Evolutionary conservation across 805 yeast species (phyloP).

Genomic region (Yarrowia osloensis): DNA sequence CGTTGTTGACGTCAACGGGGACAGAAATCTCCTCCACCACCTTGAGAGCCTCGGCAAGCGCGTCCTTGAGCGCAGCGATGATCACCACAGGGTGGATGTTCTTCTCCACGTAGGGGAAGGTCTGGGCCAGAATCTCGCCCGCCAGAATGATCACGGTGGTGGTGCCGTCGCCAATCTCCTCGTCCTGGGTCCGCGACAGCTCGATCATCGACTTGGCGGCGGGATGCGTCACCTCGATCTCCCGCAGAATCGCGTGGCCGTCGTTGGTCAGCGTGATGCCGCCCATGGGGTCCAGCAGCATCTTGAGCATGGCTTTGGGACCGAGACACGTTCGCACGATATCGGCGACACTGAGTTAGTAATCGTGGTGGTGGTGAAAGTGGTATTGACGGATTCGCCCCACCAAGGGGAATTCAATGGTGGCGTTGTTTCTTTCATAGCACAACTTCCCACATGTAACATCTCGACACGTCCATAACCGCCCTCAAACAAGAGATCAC

Average conservation of each 20-base stretch:
- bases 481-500: no score
- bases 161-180: constrained; percentile 98
- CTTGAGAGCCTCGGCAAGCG: constrained; percentile 85
- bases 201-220: constrained; percentile 99
- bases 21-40: constrained; percentile 79
- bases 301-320: constrained; percentile 98
- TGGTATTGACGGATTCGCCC: background rate
- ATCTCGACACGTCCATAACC: no score
- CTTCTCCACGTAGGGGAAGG: constrained; percentile 87
- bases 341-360: constrained; percentile 66
- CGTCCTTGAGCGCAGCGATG: constrained; percentile 89
- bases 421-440: background rate
- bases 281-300: constrained; percentile 91
- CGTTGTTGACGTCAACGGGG: constrained; percentile 82
- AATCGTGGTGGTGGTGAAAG: background rate
- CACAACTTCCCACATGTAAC: no score
- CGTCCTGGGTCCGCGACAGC: constrained; percentile 94
- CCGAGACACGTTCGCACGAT: constrained; percentile 97
- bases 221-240: constrained; percentile 95
- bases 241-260: constrained; percentile 97
- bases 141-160: constrained; percentile 96
- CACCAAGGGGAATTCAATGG: background rate
- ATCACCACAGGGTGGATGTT: constrained; percentile 96
- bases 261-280: constrained; percentile 97
- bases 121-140: constrained; percentile 94